Evolutionary conservation across 176 grass and related monocot genomes (phyloP).

Genomic region (Bolboschoenus planiculmis): DNA sequence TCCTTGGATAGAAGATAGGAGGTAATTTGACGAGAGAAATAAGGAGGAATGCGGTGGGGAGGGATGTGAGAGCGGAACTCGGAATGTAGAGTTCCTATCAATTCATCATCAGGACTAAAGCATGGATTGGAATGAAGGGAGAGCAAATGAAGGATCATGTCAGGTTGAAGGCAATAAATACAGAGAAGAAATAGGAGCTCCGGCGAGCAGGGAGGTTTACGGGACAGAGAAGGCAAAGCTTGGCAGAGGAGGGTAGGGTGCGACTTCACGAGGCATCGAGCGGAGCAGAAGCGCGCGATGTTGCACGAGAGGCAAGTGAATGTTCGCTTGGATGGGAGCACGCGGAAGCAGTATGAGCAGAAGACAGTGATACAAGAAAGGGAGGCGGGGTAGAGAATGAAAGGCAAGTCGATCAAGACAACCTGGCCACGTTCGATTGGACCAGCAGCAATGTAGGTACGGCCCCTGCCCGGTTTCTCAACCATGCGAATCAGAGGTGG

Average conservation of each 20-base stretch:
- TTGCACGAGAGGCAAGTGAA: constrained; percentile 5
- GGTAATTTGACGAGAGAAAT: constrained; percentile 46
- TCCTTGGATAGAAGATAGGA: constrained; percentile 53
- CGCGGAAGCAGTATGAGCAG: constrained; percentile 46
- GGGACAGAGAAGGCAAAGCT: constrained; percentile 19
- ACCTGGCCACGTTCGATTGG: constrained; percentile 49
- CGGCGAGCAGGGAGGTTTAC: background rate
- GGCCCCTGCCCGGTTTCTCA: constrained; percentile 30
- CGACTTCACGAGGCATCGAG: constrained; percentile 23
- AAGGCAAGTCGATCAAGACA: constrained; percentile 36
- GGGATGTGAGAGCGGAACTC: constrained; percentile 27
- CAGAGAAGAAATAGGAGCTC: constrained; percentile 17
- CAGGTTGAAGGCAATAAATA: constrained; percentile 29
- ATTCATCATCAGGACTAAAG: constrained; percentile 7
- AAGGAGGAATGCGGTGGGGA: constrained; percentile 21
- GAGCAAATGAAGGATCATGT: constrained; percentile 21
- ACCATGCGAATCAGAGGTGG: background rate
- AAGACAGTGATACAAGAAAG: constrained; percentile 35
- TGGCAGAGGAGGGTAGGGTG: constrained; percentile 37
- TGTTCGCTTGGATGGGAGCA: background rate
- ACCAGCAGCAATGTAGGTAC: constrained; percentile 30
- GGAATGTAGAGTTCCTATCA: constrained; percentile 27
- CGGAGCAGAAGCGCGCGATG: constrained; percentile 37
- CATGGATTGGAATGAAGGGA: constrained; percentile 35
- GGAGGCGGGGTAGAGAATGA: constrained; percentile 36